phyloP scores from a whole-genome alignment of 495 filamentous ascomycete genomes.

The Platismatia glauca region DNA sequence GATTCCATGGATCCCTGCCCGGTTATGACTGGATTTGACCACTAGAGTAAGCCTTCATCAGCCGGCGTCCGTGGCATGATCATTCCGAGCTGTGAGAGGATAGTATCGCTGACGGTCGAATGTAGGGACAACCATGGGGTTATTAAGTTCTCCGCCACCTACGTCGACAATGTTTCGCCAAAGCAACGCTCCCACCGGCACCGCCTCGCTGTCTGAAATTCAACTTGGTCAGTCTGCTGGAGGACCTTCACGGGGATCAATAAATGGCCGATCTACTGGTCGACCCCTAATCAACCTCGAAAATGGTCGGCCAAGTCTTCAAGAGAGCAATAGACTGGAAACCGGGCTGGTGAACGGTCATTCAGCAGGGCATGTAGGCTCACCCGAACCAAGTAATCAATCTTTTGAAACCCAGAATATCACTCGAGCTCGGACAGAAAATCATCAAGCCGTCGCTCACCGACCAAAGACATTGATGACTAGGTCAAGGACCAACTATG shows the following conservation, averaged over 20 bases:
- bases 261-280: neutral
- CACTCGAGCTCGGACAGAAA: conserved; percentile 1
- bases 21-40: neutral
- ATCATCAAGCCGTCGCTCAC: conserved; percentile 4
- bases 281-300: neutral
- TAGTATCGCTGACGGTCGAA: neutral
- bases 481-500: conserved; percentile 66
- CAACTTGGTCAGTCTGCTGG: neutral
- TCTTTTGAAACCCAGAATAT: neutral
- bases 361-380: neutral
- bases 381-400: neutral
- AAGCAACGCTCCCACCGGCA: neutral
- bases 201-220: neutral
- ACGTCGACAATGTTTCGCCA: neutral
- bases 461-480: conserved; percentile 49
- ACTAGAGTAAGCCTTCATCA: neutral
- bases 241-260: neutral
- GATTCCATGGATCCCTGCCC: neutral
- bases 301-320: neutral
- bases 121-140: neutral
- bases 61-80: neutral
- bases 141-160: neutral
- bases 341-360: neutral
- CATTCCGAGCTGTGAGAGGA: neutral
- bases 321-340: neutral